Conservation (phyloP, 371 early-diverging fungal species). For the Thermomucor indicae-seudaticae region DNA sequence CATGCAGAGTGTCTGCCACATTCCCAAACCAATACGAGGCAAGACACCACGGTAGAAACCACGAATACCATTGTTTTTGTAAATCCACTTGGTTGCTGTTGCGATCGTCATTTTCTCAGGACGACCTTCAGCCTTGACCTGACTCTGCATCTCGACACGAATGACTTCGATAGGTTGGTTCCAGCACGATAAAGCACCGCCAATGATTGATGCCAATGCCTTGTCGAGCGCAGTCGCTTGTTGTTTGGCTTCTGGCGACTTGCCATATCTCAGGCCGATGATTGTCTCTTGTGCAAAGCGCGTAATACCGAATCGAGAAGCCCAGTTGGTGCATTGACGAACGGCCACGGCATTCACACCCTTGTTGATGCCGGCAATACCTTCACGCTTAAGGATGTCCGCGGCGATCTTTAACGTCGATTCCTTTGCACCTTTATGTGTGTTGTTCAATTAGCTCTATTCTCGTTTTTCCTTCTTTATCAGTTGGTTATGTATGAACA, state of each 20-base stretch:
- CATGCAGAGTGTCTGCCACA: slow-evolving; percentile 97
- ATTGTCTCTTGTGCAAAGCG: slow-evolving; percentile 82
- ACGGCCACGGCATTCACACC: slow-evolving; percentile 90
- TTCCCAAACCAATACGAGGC: slow-evolving; percentile 86
- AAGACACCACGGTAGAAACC: slow-evolving; percentile 96
- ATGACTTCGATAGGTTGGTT: slow-evolving; percentile 97
- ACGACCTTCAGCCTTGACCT: slow-evolving; percentile 77
- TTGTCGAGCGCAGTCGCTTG: slow-evolving; percentile 54
- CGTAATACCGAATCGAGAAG: slow-evolving; percentile 88
- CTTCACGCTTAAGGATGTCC: slow-evolving; percentile 89
- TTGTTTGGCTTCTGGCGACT: slow-evolving; percentile 32
- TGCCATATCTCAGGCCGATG: slow-evolving; percentile 47
- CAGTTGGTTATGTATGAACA: background rate
- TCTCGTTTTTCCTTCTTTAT: background rate
- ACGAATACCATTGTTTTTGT: slow-evolving; percentile 78
- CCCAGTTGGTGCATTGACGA: slow-evolving; percentile 97
- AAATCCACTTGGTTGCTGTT: slow-evolving; percentile 84
- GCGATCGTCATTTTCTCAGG: slow-evolving; percentile 87
- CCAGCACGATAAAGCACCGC: slow-evolving; percentile 93
- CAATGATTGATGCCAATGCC: slow-evolving; percentile 78
- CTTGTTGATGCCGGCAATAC: slow-evolving; percentile 94
- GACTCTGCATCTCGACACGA: slow-evolving; percentile 93
- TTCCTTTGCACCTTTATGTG: slow-evolving; percentile 45
- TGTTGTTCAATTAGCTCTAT: background rate
- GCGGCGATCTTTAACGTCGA: slow-evolving; percentile 82